Percentiles rank a stretch among this genome's conserved stretches.
These are phyloP conservation scores for Exserohilum rostratum DNA, from an alignment of 2,329 filamentous ascomycete species.

Conservation along the genomic window DNA sequence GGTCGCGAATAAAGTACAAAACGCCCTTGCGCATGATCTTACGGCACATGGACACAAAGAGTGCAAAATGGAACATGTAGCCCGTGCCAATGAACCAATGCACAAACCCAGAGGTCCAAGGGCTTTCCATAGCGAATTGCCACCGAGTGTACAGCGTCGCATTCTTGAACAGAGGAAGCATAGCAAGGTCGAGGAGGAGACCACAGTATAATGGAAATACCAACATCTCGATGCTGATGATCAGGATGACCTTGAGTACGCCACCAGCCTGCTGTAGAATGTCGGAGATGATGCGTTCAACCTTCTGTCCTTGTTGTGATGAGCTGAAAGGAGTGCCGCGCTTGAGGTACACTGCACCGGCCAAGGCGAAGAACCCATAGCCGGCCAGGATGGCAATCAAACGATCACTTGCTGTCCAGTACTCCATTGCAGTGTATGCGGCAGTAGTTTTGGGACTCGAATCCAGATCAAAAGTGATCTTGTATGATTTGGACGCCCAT, in stretches of 20 bases:
- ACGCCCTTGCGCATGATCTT: constrained; percentile 97
- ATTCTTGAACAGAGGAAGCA: constrained; percentile 86
- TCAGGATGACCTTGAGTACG: constrained; percentile 95
- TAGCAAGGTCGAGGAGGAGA: constrained; percentile 82
- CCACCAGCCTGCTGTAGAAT: constrained; percentile 90
- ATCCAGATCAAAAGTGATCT: constrained; percentile 45
- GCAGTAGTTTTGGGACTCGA: constrained; percentile 27
- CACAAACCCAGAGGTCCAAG: constrained; percentile 90
- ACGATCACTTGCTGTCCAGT: constrained; percentile 61
- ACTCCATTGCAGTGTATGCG: constrained; percentile 41
- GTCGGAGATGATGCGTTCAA: constrained; percentile 80
- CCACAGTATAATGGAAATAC: constrained; percentile 96
- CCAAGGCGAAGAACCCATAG: constrained; percentile 75
- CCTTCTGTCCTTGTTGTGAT: constrained; percentile 59
- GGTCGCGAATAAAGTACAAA: constrained; percentile 96
- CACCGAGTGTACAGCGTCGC: constrained; percentile 79
- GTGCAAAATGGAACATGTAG: constrained; percentile 99
- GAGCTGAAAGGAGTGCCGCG: constrained; percentile 72
- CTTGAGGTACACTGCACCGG: constrained; percentile 80
- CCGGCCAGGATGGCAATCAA: constrained; percentile 79
- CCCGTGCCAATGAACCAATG: constrained; percentile 99
- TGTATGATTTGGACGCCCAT: constrained; percentile 45
- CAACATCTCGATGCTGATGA: constrained; percentile 99
- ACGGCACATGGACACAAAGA: constrained; percentile 98
- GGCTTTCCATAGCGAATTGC: constrained; percentile 76